Conservation (phyloP, 371 early-diverging fungal genomes). For the Dipsacomyces acuminosporus region DNA sequence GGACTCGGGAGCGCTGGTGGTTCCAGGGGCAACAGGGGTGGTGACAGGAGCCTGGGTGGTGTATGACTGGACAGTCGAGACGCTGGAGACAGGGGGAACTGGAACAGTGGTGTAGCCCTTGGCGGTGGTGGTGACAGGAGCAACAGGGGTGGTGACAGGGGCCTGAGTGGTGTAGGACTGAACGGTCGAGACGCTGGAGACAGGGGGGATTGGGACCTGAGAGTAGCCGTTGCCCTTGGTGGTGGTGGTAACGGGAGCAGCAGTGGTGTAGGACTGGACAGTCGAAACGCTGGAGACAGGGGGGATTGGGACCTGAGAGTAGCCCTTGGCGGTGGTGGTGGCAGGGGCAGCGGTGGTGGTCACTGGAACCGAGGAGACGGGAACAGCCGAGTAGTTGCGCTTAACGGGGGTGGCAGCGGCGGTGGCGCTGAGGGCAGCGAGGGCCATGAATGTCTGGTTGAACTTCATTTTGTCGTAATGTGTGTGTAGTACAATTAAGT, state of each 20-base stretch:
- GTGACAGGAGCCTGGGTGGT: constrained; percentile 7
- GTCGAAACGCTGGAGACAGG: background rate
- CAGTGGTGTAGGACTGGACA: constrained; percentile 6
- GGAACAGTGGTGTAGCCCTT: constrained; percentile 12
- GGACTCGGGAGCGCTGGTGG: constrained; percentile 7
- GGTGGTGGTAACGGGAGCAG: constrained; percentile 3
- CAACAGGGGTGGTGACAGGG: background rate
- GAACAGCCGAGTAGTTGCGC: constrained; percentile 18
- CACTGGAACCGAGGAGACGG: background rate
- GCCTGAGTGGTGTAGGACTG: background rate
- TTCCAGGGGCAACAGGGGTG: background rate
- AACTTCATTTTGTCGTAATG: constrained; percentile 44
- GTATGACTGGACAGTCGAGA: constrained; percentile 1
- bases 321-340: constrained; percentile 5
- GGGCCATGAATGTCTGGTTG: constrained; percentile 43
- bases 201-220: background rate
- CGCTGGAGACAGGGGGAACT: constrained; percentile 3
- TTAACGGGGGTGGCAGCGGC: constrained; percentile 34
- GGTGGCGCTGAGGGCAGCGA: constrained; percentile 43
- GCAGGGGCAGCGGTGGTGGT: background rate
- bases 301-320: constrained; percentile 3
- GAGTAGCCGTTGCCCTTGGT: constrained; percentile 1
- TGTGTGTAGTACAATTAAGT: constrained; percentile 8
- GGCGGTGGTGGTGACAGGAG: background rate
- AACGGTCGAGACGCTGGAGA: constrained; percentile 2